Conservation (phyloP, 2,329 filamentous ascomycete species). For the Paraconiothyrium brasiliense region DNA sequence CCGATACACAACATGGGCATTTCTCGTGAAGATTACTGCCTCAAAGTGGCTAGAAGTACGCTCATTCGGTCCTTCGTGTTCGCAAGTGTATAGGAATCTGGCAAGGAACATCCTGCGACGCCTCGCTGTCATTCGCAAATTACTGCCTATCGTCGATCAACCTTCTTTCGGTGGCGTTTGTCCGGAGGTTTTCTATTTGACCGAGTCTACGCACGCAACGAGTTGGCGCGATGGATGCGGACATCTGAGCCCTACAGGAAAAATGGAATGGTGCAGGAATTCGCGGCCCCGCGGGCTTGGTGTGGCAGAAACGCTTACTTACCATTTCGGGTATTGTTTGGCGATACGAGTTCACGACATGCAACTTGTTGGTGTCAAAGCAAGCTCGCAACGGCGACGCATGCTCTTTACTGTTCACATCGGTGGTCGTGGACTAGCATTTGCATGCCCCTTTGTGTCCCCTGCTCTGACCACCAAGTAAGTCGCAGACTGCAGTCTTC, state of each 20-base stretch:
- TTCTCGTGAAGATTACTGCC: neutral
- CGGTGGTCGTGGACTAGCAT: neutral
- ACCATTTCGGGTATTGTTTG: neutral
- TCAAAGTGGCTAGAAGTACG: neutral
- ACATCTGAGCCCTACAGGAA: neutral
- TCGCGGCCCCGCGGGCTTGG: neutral
- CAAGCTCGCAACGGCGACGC: too few relatives aligned
- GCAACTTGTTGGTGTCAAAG: too few relatives aligned
- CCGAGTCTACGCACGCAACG: neutral
- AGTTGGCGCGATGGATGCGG: conserved; percentile 2
- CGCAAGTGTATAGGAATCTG: neutral
- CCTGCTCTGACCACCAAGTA: too few relatives aligned
- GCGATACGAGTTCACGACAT: neutral
- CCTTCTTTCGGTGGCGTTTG: neutral
- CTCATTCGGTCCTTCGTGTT: neutral
- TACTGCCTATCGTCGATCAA: neutral
- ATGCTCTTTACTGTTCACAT: too few relatives aligned
- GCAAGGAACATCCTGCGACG: conserved; percentile 5
- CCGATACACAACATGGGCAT: neutral
- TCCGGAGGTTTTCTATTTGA: neutral
- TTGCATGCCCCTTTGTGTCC: neutral
- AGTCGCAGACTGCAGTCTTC: neutral
- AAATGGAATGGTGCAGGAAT: neutral
- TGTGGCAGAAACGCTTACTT: neutral
- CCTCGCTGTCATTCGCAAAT: neutral